Evolutionary conservation across 768 basidiomycete species (phyloP).

Genomic region (Suillus americanus): DNA sequence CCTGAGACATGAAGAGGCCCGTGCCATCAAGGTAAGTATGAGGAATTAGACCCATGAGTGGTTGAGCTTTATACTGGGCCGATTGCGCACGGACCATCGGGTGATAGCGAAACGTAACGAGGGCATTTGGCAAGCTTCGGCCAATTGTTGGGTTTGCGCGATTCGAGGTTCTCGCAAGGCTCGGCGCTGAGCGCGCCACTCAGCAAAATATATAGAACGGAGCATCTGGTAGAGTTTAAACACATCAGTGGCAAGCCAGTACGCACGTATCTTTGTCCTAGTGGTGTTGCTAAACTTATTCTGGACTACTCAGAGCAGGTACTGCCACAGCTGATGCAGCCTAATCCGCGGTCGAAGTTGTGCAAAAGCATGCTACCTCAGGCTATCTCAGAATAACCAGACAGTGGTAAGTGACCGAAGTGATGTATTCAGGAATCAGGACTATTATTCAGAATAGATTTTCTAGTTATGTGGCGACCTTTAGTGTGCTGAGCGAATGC

Average conservation of each 20-base stretch:
- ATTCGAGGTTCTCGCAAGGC: background rate
- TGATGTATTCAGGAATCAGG: background rate
- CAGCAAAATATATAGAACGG: background rate
- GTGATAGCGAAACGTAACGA: background rate
- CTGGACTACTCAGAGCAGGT: background rate
- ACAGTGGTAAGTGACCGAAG: background rate
- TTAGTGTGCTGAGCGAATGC: background rate
- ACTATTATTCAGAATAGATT: background rate
- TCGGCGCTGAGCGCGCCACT: too few relatives aligned
- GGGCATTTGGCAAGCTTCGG: background rate
- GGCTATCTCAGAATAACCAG: background rate
- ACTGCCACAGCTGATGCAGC: background rate
- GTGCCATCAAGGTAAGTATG: slow-evolving; percentile 61
- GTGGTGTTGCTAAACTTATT: background rate
- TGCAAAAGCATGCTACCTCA: background rate
- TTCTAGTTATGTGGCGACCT: background rate
- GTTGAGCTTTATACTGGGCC: slow-evolving; percentile 23
- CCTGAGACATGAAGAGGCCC: slow-evolving; percentile 48
- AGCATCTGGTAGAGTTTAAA: background rate
- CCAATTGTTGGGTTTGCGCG: background rate
- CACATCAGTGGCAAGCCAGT: background rate
- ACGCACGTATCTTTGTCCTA: background rate
- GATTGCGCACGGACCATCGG: slow-evolving; percentile 14
- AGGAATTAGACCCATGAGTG: slow-evolving; percentile 15
- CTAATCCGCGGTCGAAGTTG: background rate